phyloP scores from a whole-genome alignment of 352 stramenopile species.

The Phytopythium vexans region DNA sequence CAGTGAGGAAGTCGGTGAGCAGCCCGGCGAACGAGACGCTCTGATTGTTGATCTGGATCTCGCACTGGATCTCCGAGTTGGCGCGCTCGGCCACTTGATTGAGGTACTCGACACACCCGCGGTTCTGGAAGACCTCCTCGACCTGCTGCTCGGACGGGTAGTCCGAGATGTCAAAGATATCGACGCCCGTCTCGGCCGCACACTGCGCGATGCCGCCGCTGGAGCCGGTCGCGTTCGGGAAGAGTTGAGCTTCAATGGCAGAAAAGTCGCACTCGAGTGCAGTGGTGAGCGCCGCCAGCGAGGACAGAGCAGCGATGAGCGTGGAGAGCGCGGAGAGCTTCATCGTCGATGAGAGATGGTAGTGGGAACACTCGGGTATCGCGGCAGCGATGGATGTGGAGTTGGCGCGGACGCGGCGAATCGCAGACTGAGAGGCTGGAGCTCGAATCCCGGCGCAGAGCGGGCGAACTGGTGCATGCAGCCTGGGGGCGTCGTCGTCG shows the following conservation, averaged over 20 bases:
- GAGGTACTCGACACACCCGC: constrained; percentile 59
- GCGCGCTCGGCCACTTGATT: constrained; percentile 67
- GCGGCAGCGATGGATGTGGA: too few species aligned
- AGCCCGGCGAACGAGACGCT: constrained; percentile 37
- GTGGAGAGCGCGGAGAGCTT: background rate
- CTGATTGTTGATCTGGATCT: constrained; percentile 30
- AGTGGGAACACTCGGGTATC: too few species aligned
- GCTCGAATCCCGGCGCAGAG: too few species aligned
- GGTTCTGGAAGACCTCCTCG: constrained; percentile 36
- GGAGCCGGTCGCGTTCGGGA: constrained; percentile 44
- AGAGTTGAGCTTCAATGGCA: constrained; percentile 43
- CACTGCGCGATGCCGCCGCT: constrained; percentile 35
- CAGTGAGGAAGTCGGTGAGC: constrained; percentile 46
- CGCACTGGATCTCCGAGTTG: constrained; percentile 54
- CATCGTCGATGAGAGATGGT: background rate
- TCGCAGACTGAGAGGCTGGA: too few species aligned
- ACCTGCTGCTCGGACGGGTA: constrained; percentile 48
- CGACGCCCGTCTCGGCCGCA: constrained; percentile 27
- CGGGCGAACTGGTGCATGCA: too few species aligned
- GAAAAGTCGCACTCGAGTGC: constrained; percentile 37
- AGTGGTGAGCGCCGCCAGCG: background rate
- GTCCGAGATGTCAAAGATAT: constrained; percentile 35
- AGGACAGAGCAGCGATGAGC: background rate
- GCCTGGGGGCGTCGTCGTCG: too few species aligned
- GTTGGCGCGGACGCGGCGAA: too few species aligned